Evolutionary conservation across 2,329 filamentous ascomycete species (phyloP).

Genomic region (Aureobasidium sp.): DNA sequence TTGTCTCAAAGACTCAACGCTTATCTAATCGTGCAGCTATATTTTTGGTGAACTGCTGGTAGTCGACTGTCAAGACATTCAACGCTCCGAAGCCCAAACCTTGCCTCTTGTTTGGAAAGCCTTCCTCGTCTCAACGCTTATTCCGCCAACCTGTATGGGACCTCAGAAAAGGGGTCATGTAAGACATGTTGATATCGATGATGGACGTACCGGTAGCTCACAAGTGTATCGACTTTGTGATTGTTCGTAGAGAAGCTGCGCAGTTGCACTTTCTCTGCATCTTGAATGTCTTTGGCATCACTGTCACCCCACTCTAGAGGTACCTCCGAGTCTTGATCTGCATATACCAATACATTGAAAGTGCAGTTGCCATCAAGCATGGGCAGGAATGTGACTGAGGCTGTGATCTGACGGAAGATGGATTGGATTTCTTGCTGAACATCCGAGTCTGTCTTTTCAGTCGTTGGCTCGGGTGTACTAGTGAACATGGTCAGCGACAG

Average conservation of each 20-base stretch:
- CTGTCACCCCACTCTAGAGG: constrained; percentile 98
- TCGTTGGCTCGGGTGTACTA: constrained; percentile 8
- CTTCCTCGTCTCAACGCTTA: constrained; percentile 13
- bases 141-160: constrained; percentile 19
- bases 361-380: constrained; percentile 93
- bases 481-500: not conserved
- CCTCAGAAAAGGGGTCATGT: constrained; percentile 14
- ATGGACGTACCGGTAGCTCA: constrained; percentile 65
- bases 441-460: constrained; percentile 82
- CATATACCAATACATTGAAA: constrained; percentile 97
- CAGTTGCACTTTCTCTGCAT: constrained; percentile 90
- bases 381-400: constrained; percentile 91
- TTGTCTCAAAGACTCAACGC: constrained; percentile 8
- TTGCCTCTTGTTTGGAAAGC: not conserved
- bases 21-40: not conserved
- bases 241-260: constrained; percentile 93
- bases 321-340: constrained; percentile 91
- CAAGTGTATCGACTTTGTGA: constrained; percentile 88
- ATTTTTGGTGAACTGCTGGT: not conserved
- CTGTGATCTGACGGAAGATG: constrained; percentile 96
- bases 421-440: constrained; percentile 95
- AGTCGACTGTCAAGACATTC: not conserved
- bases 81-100: constrained; percentile 2
- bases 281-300: constrained; percentile 91
- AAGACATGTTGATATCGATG: not conserved